These are phyloP conservation scores for Hebeloma cylindrosporum DNA, from an alignment of 768 basidiomycete genomes.

Conservation along the genomic window DNA sequence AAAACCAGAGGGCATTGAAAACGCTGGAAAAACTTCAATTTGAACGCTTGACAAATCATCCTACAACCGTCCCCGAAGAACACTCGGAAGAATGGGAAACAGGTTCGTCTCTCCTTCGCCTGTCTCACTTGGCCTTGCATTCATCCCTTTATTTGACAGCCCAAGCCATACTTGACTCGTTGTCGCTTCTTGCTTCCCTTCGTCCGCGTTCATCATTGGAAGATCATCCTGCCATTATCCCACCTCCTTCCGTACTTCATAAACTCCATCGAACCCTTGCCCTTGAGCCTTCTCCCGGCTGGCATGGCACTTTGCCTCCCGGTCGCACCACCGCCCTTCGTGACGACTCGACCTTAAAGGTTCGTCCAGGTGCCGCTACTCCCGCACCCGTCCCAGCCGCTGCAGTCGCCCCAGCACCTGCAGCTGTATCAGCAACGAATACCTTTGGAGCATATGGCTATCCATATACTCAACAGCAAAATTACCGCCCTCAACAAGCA, in stretches of 20 bases:
- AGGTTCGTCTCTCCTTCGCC: conserved; percentile 46
- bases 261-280: conserved; percentile 73
- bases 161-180: conserved; percentile 68
- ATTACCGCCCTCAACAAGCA: conserved; percentile 27
- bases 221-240: conserved; percentile 51
- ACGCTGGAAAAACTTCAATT: conserved; percentile 68
- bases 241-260: conserved; percentile 63
- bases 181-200: conserved; percentile 65
- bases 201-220: conserved; percentile 56
- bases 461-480: conserved; percentile 30
- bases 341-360: conserved; percentile 73
- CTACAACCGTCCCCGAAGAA: conserved; percentile 51
- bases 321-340: conserved; percentile 59
- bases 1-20: conserved; percentile 62
- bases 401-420: conserved; percentile 24
- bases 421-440: conserved; percentile 27
- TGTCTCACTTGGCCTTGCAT: conserved; percentile 10
- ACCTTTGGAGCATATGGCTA: conserved; percentile 38
- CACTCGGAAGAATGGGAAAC: conserved; percentile 83
- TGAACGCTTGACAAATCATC: conserved; percentile 48
- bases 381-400: conserved; percentile 33
- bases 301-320: conserved; percentile 72
- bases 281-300: conserved; percentile 56
- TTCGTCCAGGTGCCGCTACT: conserved; percentile 37
- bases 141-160: conserved; percentile 50